These are phyloP conservation scores for Macrolepiota dolichaula DNA, from an alignment of 768 basidiomycete genomes.

Conservation along the genomic window DNA sequence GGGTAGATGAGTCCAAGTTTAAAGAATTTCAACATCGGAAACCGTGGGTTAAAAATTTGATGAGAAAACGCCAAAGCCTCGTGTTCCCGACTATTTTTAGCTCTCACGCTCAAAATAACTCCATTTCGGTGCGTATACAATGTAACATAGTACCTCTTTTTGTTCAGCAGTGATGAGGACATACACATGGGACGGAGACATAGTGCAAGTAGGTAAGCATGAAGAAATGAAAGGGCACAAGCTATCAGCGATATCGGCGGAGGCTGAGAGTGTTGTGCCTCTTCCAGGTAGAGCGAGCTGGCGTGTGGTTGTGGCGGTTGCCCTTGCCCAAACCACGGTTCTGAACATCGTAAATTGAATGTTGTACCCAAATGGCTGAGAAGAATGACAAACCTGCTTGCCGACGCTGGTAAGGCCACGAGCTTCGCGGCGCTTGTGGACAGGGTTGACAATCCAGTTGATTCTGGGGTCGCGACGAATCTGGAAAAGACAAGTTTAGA, in stretches of 20 bases:
- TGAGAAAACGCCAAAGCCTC: neutral
- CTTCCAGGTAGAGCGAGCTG: conserved; percentile 90
- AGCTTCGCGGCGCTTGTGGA: conserved; percentile 97
- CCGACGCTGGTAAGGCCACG: conserved; percentile 97
- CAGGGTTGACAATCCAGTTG: conserved; percentile 98
- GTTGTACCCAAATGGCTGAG: conserved; percentile 3
- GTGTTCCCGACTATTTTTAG: neutral
- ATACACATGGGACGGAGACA: conserved; percentile 20
- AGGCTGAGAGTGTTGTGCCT: conserved; percentile 97
- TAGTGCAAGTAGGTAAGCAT: conserved; percentile 19
- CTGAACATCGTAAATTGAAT: conserved; percentile 31
- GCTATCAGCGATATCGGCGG: conserved; percentile 78
- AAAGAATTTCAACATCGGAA: neutral
- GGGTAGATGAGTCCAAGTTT: neutral
- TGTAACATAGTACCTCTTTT: conserved; percentile 1
- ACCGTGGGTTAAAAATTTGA: neutral
- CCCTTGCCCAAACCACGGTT: conserved; percentile 98
- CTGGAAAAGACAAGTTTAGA: conserved; percentile 27
- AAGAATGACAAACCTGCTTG: conserved; percentile 68
- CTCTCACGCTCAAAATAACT: neutral
- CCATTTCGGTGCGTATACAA: neutral
- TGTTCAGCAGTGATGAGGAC: neutral
- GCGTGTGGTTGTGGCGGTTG: conserved; percentile 89
- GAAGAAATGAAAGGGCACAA: conserved; percentile 20
- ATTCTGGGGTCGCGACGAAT: conserved; percentile 95